Conservation (phyloP, 352 stramenopile genomes). For the Peronospora belbahrii region DNA sequence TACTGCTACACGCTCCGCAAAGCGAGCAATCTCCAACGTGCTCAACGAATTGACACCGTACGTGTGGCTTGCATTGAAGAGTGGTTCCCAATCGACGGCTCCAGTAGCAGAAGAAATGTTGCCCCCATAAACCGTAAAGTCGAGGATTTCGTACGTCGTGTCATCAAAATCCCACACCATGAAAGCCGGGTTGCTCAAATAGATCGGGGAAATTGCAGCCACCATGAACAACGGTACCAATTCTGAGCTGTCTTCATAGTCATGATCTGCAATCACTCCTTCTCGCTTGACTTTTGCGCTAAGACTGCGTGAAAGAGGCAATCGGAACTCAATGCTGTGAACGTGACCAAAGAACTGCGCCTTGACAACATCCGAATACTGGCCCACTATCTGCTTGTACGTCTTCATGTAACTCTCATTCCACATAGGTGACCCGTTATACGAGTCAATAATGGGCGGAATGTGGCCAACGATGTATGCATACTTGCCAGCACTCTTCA, state of each 20-base stretch:
- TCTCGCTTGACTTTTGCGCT: slow-evolving; percentile 5
- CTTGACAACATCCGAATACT: slow-evolving; percentile 64
- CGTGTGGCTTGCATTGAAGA: slow-evolving; percentile 45
- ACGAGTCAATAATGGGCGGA: slow-evolving; percentile 84
- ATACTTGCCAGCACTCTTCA: slow-evolving; percentile 34
- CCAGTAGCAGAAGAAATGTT: slow-evolving; percentile 45
- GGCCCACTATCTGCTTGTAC: slow-evolving; percentile 71
- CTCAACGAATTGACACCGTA: slow-evolving; percentile 50
- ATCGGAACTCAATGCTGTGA: slow-evolving; percentile 88
- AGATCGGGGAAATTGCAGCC: slow-evolving; percentile 84
- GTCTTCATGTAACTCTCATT: slow-evolving; percentile 69
- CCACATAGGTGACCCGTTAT: slow-evolving; percentile 76
- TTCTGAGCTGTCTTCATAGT: slow-evolving; percentile 16
- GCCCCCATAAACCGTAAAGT: slow-evolving; percentile 70
- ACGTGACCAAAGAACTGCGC: slow-evolving; percentile 89
- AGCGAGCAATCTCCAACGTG: slow-evolving; percentile 29
- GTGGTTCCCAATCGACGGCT: slow-evolving; percentile 37
- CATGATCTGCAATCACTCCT: slow-evolving; percentile 9
- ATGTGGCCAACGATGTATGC: slow-evolving; percentile 89
- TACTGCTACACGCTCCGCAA: slow-evolving; percentile 37
- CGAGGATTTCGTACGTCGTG: slow-evolving; percentile 56
- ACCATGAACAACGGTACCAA: slow-evolving; percentile 72
- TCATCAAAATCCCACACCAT: slow-evolving; percentile 33
- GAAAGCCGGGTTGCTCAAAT: slow-evolving; percentile 88
- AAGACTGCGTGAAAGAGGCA: slow-evolving; percentile 23